phyloP scores from a whole-genome alignment of 2,329 filamentous ascomycete genomes.

The Penicillium sp. region DNA sequence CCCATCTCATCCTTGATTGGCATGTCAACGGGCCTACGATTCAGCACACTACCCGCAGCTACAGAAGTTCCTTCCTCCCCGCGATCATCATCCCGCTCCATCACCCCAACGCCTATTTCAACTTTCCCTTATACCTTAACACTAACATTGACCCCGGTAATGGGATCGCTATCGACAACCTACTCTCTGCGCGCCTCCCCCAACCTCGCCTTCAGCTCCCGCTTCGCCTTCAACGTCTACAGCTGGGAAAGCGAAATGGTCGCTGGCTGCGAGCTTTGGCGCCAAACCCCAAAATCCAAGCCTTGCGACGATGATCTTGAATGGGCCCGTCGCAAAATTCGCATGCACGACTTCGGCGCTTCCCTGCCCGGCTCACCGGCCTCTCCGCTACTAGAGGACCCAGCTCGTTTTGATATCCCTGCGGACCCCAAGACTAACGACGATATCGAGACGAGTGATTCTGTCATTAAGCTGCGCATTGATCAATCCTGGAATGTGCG shows the following conservation, averaged over 20 bases:
- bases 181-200: conserved; percentile 87
- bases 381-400: conserved; percentile 18
- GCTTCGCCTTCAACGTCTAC: conserved; percentile 96
- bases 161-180: conserved; percentile 86
- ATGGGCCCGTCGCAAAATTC: conserved; percentile 43
- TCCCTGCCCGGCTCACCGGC: conserved; percentile 19
- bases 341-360: conserved; percentile 27
- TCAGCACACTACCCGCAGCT: conserved; percentile 73
- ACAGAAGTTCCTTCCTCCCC: conserved; percentile 25
- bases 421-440: conserved; percentile 18
- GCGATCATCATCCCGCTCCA: conserved; percentile 24
- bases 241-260: conserved; percentile 95
- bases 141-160: conserved; percentile 86
- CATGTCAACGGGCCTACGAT: conserved; percentile 82
- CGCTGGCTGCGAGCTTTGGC: conserved; percentile 90
- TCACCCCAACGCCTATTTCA: conserved; percentile 45
- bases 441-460: conserved; percentile 67
- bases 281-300: conserved; percentile 46
- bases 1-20: conserved; percentile 91
- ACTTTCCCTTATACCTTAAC: conserved; percentile 94
- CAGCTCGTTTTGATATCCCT: conserved; percentile 15
- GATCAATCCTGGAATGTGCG: conserved; percentile 86
- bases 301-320: conserved; percentile 46
- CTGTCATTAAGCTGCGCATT: conserved; percentile 84
- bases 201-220: conserved; percentile 79